These are phyloP conservation scores for Juglanconis juglandina DNA, from an alignment of 2,329 filamentous ascomycete genomes.

Conservation along the genomic window DNA sequence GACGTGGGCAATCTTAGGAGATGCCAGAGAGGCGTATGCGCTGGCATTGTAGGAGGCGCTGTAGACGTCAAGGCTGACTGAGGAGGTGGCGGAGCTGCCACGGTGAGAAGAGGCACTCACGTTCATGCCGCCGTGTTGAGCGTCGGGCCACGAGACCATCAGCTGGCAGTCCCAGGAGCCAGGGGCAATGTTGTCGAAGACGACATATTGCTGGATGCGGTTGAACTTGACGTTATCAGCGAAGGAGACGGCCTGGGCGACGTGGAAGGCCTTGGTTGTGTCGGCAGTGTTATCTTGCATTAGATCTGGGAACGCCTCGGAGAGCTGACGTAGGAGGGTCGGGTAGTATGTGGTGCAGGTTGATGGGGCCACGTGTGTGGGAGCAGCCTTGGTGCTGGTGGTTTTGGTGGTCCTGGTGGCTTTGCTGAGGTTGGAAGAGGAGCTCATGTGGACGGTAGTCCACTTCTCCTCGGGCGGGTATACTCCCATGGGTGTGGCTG, in stretches of 20 bases:
- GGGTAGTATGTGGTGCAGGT: conserved; percentile 17
- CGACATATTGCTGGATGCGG: conserved; percentile 16
- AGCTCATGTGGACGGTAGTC: not conserved
- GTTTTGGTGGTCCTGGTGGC: not conserved
- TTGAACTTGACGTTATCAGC: conserved; percentile 16
- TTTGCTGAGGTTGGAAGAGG: not conserved
- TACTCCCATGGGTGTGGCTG: not conserved
- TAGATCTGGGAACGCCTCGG: conserved; percentile 5
- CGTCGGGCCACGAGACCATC: conserved; percentile 17
- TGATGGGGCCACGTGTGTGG: conserved; percentile 13
- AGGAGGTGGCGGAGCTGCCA: not conserved
- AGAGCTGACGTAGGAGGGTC: conserved; percentile 13
- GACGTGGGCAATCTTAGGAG: not conserved
- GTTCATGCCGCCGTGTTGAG: not conserved
- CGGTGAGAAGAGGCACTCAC: not conserved
- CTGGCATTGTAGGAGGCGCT: conserved; percentile 15
- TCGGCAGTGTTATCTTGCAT: conserved; percentile 14
- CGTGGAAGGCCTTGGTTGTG: conserved; percentile 8
- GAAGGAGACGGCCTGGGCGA: conserved; percentile 16
- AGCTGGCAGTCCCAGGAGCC: conserved; percentile 18
- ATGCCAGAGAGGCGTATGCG: not conserved
- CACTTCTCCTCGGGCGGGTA: not conserved
- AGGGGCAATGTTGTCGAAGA: conserved; percentile 12
- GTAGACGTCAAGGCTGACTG: conserved; percentile 18
- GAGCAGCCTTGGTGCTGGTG: not conserved